These are phyloP conservation scores for Plasmodium vinckei DNA, from an alignment of 169 alveolate genomes.

Conservation along the genomic window DNA sequence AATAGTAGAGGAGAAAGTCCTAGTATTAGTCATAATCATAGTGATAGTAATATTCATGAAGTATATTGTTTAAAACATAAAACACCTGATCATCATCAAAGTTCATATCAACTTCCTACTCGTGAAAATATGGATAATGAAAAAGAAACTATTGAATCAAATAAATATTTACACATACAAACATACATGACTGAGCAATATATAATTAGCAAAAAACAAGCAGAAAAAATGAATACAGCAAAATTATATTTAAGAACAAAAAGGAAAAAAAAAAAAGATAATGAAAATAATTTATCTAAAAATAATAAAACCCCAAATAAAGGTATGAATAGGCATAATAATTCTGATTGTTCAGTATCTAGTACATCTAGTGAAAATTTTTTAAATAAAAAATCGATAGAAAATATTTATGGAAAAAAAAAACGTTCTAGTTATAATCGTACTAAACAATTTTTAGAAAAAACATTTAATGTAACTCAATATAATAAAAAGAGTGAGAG, in stretches of 20 bases:
- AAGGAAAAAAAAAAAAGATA: slow-evolving; percentile 35
- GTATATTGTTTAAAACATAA: too few species aligned
- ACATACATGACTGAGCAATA: slow-evolving; percentile 68
- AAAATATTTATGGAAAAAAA: background rate
- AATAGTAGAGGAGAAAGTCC: background rate
- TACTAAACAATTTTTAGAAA: slow-evolving; percentile 51
- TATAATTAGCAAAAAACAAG: slow-evolving; percentile 66
- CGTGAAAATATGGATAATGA: background rate
- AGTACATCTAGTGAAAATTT: slow-evolving; percentile 12
- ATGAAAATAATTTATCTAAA: background rate
- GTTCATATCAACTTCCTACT: too few species aligned
- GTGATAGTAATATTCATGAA: background rate
- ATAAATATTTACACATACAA: slow-evolving; percentile 43
- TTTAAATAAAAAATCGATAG: background rate
- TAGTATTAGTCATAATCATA: background rate
- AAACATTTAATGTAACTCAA: slow-evolving; percentile 28
- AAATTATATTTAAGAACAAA: slow-evolving; percentile 34
- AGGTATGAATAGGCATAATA: background rate
- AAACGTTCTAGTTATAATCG: slow-evolving; percentile 35
- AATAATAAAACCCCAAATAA: background rate
- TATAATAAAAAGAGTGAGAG: slow-evolving; percentile 28
- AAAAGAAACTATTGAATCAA: slow-evolving; percentile 21
- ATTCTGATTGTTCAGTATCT: slow-evolving; percentile 18
- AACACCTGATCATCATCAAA: too few species aligned
- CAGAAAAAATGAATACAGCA: slow-evolving; percentile 67